Base-by-base conservation (phyloP, 2,329 filamentous ascomycete species). In the Cadophora sp. region DNA sequence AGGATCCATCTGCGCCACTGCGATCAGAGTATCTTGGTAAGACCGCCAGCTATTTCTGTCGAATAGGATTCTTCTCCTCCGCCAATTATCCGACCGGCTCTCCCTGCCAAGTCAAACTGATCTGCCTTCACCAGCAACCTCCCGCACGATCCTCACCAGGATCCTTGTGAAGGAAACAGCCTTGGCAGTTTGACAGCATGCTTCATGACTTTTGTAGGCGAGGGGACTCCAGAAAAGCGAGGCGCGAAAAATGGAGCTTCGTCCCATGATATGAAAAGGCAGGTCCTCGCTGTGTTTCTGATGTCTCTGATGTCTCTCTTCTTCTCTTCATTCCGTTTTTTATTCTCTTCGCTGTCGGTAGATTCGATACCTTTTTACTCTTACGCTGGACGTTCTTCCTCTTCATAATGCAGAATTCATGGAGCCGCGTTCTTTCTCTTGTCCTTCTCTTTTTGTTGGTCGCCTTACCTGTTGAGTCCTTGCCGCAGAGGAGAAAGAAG, bases 331-430 rank as follows among this genome's bases (percentile, higher is more conserved):
- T 55, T 24, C 34, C 63, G 56, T 68, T 59, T 48, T 61, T 56
- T 64, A 22, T 62, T 65, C 27, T 64, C 27, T 64, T 53, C 40
- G 46, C 65, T 63, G 48, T 67, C 37, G 66, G 34, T 63, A 24
- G 46, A 63, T 55, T 63, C 61, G 46, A 63, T 63, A 53, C 22
- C 19, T 66, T 43, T 16, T 43, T 4, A 48, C 16, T 64, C 69
- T 70, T 56, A 73, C 71, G 73, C 73, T 74, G 73, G 62, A 62
- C 71, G 73, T 74, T 66, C 14, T 64, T 64, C 68, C 68, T 50
- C 69, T 67, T 69, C 27, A 62, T 66, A 68, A 68, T 72, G 62
- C 67, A 67, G 60, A 69, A 72, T 53, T 65, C 66, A 37, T 73
- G 72, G 72, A 48, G 65, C 55, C 63, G 70, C 59, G 48, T 74